phyloP scores from a whole-genome alignment of 768 basidiomycete genomes.

The Mycena haematopus region DNA sequence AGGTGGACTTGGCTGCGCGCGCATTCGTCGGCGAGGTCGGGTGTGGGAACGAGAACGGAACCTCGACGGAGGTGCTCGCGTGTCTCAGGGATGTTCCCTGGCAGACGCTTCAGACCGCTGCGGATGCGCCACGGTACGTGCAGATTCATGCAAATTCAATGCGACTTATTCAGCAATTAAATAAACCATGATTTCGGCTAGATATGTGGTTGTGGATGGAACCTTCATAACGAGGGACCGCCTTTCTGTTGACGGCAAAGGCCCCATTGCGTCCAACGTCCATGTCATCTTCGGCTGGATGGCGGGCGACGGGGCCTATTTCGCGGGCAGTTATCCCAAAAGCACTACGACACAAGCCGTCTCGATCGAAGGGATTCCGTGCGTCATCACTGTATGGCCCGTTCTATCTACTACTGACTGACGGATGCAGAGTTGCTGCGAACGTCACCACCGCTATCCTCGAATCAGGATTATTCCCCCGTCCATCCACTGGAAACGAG shows the following conservation, averaged over 20 bases:
- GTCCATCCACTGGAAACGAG: conserved; percentile 41
- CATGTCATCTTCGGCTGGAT: conserved; percentile 58
- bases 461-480: conserved; percentile 46
- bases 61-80: conserved; percentile 38
- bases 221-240: conserved; percentile 46
- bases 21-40: conserved; percentile 46
- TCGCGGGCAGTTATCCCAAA: conserved; percentile 45
- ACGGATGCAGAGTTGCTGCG: conserved; percentile 19
- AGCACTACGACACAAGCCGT: conserved; percentile 20
- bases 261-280: conserved; percentile 45
- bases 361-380: conserved; percentile 29
- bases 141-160: neutral
- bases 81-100: conserved; percentile 46
- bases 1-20: conserved; percentile 42
- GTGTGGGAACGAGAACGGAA: conserved; percentile 41
- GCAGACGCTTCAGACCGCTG: conserved; percentile 44
- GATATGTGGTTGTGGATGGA: conserved; percentile 54
- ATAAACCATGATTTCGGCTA: conserved; percentile 11
- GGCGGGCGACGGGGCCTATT: conserved; percentile 56
- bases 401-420: no score
- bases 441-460: conserved; percentile 31
- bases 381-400: neutral
- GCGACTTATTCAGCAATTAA: rapidly evolving
- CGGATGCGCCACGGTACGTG: conserved; percentile 36
- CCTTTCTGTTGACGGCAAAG: conserved; percentile 47